Evolutionary conservation across 2,329 filamentous ascomycete species (phyloP).

Genomic region (Capronia epimyces): DNA sequence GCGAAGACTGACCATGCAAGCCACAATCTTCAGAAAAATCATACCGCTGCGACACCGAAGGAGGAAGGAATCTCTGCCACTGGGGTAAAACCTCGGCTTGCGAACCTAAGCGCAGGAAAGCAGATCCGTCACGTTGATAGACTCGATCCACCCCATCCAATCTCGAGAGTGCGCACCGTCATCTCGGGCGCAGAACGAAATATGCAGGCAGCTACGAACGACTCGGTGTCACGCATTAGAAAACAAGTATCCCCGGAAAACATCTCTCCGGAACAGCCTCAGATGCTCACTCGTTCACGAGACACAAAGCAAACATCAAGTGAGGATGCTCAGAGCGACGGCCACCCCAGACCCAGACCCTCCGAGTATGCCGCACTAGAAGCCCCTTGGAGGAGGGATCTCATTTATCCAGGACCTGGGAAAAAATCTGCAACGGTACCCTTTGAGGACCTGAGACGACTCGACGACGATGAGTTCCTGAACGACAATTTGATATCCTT

Average conservation of each 20-base stretch:
- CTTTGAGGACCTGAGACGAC: conserved; percentile 52
- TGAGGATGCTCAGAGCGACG: neutral
- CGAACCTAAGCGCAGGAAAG: conserved; percentile 4
- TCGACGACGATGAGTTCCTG: conserved; percentile 79
- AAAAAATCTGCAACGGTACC: conserved; percentile 45
- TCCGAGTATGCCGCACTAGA: conserved; percentile 25
- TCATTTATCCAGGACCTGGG: conserved; percentile 43
- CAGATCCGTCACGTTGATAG: conserved; percentile 15
- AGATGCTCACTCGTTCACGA: conserved; percentile 6
- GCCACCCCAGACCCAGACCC: conserved; percentile 1
- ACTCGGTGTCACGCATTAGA: neutral
- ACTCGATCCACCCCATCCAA: conserved; percentile 15
- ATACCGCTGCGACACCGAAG: neutral
- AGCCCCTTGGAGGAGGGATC: conserved; percentile 33
- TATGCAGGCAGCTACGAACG: neutral
- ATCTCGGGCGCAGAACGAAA: conserved; percentile 8
- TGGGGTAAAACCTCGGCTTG: neutral
- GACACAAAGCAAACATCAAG: neutral
- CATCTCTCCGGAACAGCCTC: neutral
- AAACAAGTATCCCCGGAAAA: neutral
- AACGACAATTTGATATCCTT: conserved; percentile 93
- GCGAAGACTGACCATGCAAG: neutral
- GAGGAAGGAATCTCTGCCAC: neutral
- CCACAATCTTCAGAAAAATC: neutral
- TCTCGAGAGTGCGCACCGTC: neutral